phyloP scores from a whole-genome alignment of 768 basidiomycete genomes.

The Epithele typhae region DNA sequence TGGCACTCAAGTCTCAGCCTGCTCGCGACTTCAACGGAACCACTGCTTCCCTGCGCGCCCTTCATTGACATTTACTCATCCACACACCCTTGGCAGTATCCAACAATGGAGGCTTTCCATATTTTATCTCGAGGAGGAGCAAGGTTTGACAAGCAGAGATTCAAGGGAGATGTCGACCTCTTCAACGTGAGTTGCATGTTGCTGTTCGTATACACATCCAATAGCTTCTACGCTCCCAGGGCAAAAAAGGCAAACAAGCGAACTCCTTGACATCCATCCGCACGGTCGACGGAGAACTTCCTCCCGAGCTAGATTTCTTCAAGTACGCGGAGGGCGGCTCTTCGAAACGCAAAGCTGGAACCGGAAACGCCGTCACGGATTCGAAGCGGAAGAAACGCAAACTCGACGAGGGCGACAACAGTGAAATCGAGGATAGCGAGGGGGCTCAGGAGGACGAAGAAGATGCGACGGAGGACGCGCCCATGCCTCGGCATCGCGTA shows the following conservation, averaged over 20 bases:
- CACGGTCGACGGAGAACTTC: slow-evolving; percentile 49
- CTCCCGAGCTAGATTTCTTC: slow-evolving; percentile 86
- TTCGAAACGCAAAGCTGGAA: slow-evolving; percentile 46
- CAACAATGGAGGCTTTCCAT: slow-evolving; percentile 87
- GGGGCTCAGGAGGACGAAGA: slow-evolving; percentile 9
- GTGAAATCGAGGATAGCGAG: slow-evolving; percentile 8
- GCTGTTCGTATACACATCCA: neutral
- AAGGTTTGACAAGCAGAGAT: slow-evolving; percentile 73
- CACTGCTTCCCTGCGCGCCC: no score
- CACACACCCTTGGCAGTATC: no score
- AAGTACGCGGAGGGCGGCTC: slow-evolving; percentile 65
- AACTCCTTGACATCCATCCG: slow-evolving; percentile 16
- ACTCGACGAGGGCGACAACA: slow-evolving; percentile 17
- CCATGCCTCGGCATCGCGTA: slow-evolving; percentile 54
- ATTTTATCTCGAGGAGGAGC: slow-evolving; percentile 84
- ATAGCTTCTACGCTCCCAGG: slow-evolving; percentile 4
- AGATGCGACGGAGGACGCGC: slow-evolving; percentile 22
- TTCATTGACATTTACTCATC: no score
- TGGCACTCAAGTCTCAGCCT: no score
- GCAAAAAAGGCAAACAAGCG: slow-evolving; percentile 4
- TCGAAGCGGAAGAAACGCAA: slow-evolving; percentile 26
- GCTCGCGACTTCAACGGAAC: no score
- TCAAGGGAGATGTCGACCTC: slow-evolving; percentile 62
- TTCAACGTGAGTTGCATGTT: slow-evolving; percentile 51
- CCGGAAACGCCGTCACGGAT: slow-evolving; percentile 6